phyloP scores from a whole-genome alignment of 768 basidiomycete genomes.

The Leccinum longicurvipes region DNA sequence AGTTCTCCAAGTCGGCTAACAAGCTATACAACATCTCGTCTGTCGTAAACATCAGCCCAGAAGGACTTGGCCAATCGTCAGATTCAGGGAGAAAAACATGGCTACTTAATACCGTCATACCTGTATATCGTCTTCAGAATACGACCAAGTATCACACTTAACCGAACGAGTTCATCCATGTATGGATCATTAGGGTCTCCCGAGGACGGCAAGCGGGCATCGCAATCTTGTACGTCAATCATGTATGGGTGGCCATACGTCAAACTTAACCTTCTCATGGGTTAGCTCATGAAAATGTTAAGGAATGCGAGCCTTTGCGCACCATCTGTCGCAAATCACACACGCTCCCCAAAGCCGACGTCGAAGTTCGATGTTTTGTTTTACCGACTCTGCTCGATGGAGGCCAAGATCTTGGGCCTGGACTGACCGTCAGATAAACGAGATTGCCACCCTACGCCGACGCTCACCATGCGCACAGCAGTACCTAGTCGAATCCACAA shows the following conservation, averaged over 20 bases:
- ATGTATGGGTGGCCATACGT: slow-evolving; percentile 92
- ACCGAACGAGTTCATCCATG: slow-evolving; percentile 86
- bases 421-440: slow-evolving; percentile 12
- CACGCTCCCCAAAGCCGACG: slow-evolving; percentile 93
- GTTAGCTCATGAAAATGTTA: slow-evolving; percentile 1
- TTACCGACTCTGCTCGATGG: slow-evolving; percentile 87
- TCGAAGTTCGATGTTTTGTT: slow-evolving; percentile 79
- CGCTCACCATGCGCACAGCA: slow-evolving; percentile 88
- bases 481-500: slow-evolving; percentile 84
- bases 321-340: slow-evolving; percentile 94
- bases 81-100: slow-evolving; percentile 8
- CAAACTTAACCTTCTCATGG: slow-evolving; percentile 64
- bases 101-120: slow-evolving; percentile 34
- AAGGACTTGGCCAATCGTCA: slow-evolving; percentile 51
- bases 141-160: slow-evolving; percentile 88
- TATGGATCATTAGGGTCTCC: slow-evolving; percentile 77
- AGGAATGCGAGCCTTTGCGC: slow-evolving; percentile 23
- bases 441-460: slow-evolving; percentile 3
- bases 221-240: slow-evolving; percentile 97
- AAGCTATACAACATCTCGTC: slow-evolving; percentile 73
- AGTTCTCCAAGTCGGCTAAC: slow-evolving; percentile 64
- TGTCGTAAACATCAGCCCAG: slow-evolving; percentile 80
- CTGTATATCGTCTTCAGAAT: slow-evolving; percentile 93
- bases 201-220: slow-evolving; percentile 87
- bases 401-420: slow-evolving; percentile 96